Percentiles rank a stretch among this genome's conserved stretches.
Conservation (phyloP, 805 yeast genomes). For the Saccharomyces kudriavzevii region DNA sequence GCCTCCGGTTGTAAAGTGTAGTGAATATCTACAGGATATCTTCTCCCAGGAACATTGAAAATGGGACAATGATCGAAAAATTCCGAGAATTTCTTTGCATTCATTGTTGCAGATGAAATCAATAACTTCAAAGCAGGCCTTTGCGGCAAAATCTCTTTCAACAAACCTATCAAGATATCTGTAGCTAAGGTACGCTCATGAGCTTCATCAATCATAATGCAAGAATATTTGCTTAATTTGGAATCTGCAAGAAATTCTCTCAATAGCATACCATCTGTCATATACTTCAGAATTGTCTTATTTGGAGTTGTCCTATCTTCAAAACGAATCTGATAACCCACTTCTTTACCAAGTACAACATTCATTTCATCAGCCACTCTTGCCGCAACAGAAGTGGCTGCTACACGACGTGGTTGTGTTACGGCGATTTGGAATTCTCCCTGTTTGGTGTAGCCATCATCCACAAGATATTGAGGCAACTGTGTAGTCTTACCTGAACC, state of each 20-base stretch:
- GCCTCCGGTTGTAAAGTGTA: constrained; percentile 85
- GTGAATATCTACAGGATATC: constrained; percentile 83
- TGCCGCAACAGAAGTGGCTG: constrained; percentile 83
- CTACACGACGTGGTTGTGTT: constrained; percentile 93
- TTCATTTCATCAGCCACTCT: constrained; percentile 90
- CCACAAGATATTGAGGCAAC: constrained; percentile 76
- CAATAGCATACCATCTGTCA: constrained; percentile 93
- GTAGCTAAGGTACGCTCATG: constrained; percentile 95
- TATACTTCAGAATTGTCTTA: constrained; percentile 69
- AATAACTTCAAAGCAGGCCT: constrained; percentile 67
- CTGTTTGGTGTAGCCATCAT: constrained; percentile 63
- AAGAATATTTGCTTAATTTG: constrained; percentile 58
- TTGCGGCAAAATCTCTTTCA: constrained; percentile 56
- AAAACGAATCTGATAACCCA: constrained; percentile 83
- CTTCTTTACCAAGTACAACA: constrained; percentile 70
- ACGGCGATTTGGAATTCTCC: constrained; percentile 64
- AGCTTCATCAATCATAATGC: constrained; percentile 91
- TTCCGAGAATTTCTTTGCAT: constrained; percentile 76
- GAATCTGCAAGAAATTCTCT: constrained; percentile 80
- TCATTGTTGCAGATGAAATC: constrained; percentile 91
- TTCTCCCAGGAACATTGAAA: constrained; percentile 82
- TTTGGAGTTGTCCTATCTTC: constrained; percentile 61
- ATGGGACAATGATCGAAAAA: constrained; percentile 82
- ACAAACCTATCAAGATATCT: constrained; percentile 68
- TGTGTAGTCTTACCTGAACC: constrained; percentile 96